phyloP scores from a whole-genome alignment of 2,329 filamentous ascomycete species.

The Colletotrichum echinochloae region DNA sequence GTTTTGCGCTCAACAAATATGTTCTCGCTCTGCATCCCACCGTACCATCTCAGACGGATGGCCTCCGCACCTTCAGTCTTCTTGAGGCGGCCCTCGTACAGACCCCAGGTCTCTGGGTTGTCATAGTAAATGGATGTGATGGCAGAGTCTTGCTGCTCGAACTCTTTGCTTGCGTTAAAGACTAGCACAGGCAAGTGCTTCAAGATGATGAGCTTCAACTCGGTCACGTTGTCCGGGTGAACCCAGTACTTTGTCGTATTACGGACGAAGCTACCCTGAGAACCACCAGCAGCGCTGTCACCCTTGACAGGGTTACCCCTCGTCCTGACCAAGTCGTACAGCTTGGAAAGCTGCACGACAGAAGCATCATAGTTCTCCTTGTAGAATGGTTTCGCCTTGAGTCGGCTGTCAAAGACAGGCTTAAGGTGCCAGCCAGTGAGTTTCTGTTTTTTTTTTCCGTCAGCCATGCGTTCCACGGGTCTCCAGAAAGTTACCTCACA shows the following conservation, averaged over 20 bases:
- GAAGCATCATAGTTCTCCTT: constrained; percentile 98
- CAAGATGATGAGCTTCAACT: constrained; percentile 96
- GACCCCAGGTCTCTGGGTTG: constrained; percentile 91
- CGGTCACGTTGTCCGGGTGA: constrained; percentile 97
- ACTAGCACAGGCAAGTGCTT: constrained; percentile 98
- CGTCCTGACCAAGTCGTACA: constrained; percentile 95
- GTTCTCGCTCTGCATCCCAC: constrained; percentile 93
- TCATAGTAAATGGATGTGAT: constrained; percentile 99
- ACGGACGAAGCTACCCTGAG: constrained; percentile 94
- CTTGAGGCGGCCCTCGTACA: constrained; percentile 94
- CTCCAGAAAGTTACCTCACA: constrained; percentile 62
- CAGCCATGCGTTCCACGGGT: neutral
- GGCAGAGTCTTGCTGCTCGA: constrained; percentile 88
- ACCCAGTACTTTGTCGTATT: constrained; percentile 99
- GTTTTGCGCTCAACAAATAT: constrained; percentile 99
- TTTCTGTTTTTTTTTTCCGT: constrained; percentile 70
- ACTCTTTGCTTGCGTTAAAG: constrained; percentile 97
- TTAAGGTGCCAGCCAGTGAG: constrained; percentile 92
- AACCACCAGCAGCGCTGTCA: constrained; percentile 89
- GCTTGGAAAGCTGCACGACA: constrained; percentile 91
- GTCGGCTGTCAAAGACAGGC: constrained; percentile 92
- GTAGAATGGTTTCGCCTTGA: constrained; percentile 98
- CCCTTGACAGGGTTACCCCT: constrained; percentile 92
- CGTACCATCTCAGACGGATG: constrained; percentile 96
- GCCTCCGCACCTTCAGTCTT: constrained; percentile 98